Evolutionary conservation across 768 basidiomycete genomes (phyloP).

Genomic region (Leccinum disarticulatum): DNA sequence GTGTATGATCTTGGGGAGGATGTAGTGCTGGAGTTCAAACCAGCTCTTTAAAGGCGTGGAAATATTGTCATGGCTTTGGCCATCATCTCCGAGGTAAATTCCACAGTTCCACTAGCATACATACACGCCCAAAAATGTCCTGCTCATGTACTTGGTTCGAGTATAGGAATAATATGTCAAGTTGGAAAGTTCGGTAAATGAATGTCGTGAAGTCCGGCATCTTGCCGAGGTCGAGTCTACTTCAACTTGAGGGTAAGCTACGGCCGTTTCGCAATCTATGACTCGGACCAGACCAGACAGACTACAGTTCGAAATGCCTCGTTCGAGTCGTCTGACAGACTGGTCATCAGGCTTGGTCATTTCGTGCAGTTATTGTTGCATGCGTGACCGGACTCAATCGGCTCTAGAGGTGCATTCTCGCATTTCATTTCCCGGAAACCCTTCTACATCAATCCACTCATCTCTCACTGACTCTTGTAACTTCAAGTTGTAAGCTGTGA

Average conservation of each 20-base stretch:
- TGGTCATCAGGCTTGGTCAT: neutral
- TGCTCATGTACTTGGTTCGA: too few relatives aligned
- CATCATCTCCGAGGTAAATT: neutral
- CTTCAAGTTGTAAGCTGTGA: too few relatives aligned
- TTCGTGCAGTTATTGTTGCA: neutral
- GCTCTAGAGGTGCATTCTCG: too few relatives aligned
- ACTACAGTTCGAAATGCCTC: neutral
- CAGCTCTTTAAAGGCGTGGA: neutral
- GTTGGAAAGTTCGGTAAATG: too few relatives aligned
- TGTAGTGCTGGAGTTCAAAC: conserved; percentile 3
- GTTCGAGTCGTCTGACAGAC: neutral
- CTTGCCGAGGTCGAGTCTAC: neutral
- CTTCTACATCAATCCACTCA: too few relatives aligned
- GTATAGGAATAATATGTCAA: too few relatives aligned
- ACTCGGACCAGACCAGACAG: neutral
- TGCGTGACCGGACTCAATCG: too few relatives aligned
- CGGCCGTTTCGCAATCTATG: neutral
- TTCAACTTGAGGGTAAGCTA: neutral
- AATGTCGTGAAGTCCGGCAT: too few relatives aligned
- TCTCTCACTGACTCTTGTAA: too few relatives aligned
- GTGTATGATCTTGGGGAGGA: conserved; percentile 8
- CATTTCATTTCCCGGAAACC: too few relatives aligned
- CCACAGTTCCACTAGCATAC: too few relatives aligned
- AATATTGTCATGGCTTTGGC: neutral
- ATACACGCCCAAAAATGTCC: too few relatives aligned